Conservation (phyloP, 2,329 filamentous ascomycete genomes). For the Aureobasidium sp. region DNA sequence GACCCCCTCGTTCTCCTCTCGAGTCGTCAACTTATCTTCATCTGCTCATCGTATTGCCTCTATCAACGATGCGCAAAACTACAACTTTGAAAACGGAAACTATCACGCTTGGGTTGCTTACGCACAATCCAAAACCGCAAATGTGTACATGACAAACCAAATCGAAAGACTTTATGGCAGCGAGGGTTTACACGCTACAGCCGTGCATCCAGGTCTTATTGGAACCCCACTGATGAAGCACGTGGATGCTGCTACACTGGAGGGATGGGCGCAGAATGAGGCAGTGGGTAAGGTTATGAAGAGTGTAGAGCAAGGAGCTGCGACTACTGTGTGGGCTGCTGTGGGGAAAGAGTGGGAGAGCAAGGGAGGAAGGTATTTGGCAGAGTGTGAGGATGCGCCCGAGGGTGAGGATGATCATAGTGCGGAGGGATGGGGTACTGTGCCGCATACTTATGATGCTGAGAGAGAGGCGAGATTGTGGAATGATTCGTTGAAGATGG, state of each 20-base stretch:
- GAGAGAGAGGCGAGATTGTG: constrained; percentile 35
- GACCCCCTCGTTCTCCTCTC: constrained; percentile 34
- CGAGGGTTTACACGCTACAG: constrained; percentile 35
- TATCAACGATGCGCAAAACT: constrained; percentile 29
- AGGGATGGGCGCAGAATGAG: neutral
- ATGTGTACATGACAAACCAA: constrained; percentile 44
- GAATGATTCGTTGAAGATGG: constrained; percentile 27
- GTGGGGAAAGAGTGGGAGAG: constrained; percentile 36
- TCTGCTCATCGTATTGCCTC: constrained; percentile 31
- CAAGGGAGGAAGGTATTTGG: constrained; percentile 24
- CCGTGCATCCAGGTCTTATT: constrained; percentile 41
- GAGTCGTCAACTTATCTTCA: constrained; percentile 40
- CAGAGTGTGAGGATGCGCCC: constrained; percentile 21
- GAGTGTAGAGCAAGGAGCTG: constrained; percentile 37
- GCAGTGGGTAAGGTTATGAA: neutral
- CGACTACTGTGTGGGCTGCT: constrained; percentile 40
- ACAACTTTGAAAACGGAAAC: constrained; percentile 27
- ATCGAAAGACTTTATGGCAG: constrained; percentile 42
- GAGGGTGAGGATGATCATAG: constrained; percentile 18
- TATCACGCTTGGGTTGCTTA: constrained; percentile 36
- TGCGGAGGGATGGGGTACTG: constrained; percentile 22
- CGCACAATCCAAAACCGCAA: constrained; percentile 43
- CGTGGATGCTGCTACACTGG: neutral
- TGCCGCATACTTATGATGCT: constrained; percentile 28
- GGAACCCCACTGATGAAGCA: neutral